Evolutionary conservation across 2,329 filamentous ascomycete genomes (phyloP), one percentile per base, ranked within the genome.

Genomic region (Aspergillus tamarii): DNA sequence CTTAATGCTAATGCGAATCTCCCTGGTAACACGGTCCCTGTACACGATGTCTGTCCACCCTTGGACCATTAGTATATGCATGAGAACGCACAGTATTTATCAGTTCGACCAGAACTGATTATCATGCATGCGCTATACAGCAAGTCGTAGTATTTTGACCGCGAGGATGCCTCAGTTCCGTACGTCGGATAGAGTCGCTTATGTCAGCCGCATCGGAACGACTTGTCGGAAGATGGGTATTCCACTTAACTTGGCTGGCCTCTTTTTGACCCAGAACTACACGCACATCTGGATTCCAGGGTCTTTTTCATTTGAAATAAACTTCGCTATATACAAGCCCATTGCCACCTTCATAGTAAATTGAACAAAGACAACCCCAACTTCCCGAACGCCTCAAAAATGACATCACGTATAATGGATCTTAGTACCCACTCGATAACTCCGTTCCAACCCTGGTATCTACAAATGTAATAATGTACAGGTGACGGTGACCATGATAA

Each of bases 191-290:
- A 56, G 59, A 61, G 60, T 39, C 53, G 66, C 61, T 72, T 72
- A 72, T 63, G 66, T 72, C 68, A 71, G 60, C 68, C 11, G 21
- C 26, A 41, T 72, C 69, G 68, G 70, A 69, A 70, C 62, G 43
- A 54, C 34, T 36, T 10, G 41, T 68, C 67, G 66, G 66, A 70
- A 65, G 46, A 60, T 50, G 30, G 46, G 60, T 34, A 52, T 53
- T 28, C 32, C 52, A 55, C 32, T 16, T 16, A 6, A 16, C 5
- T 16, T 2, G 6, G 10, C 11, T 34, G 32, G 34, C 14, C 34
- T 16, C 34, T 36, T 14, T 14, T 16, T 23, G 28, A 41, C 39
- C 14, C 34, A 36, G 14, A 36, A 16, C n/a, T 7, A n/a, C 39
- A 7, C 19, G 19, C 16, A 41, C 39, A 41, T n/a, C 39, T 19